phyloP scores from a whole-genome alignment of 805 yeast genomes.

The Yarrowia sp. region DNA sequence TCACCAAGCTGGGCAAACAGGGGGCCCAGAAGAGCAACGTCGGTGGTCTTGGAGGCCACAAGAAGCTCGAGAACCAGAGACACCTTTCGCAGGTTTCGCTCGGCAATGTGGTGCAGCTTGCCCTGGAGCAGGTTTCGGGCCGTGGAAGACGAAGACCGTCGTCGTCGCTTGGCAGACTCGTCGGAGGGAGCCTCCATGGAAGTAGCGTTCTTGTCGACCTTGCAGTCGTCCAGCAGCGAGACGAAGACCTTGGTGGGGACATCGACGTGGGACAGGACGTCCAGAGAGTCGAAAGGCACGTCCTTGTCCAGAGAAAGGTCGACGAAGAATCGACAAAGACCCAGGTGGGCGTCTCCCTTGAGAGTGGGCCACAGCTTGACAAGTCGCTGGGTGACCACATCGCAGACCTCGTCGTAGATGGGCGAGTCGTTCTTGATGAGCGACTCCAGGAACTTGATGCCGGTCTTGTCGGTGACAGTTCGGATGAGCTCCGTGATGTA shows the following conservation, averaged over 20 bases:
- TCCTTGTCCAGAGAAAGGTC: slow-evolving; percentile 50
- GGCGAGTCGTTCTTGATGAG: slow-evolving; percentile 46
- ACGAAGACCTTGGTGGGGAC: slow-evolving; percentile 61
- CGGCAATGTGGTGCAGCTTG: slow-evolving; percentile 71
- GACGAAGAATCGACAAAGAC: slow-evolving; percentile 57
- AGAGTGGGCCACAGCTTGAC: slow-evolving; percentile 55
- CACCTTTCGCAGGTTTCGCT: slow-evolving; percentile 70
- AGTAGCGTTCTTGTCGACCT: slow-evolving; percentile 48
- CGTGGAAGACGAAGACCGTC: slow-evolving; percentile 64
- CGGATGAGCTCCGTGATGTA: slow-evolving; percentile 6
- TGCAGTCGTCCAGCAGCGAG: slow-evolving; percentile 57
- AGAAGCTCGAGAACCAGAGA: slow-evolving; percentile 78
- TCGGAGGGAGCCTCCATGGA: slow-evolving; percentile 36
- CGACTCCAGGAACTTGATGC: slow-evolving; percentile 58
- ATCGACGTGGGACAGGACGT: slow-evolving; percentile 51
- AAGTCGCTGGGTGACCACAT: slow-evolving; percentile 51
- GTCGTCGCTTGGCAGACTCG: slow-evolving; percentile 68
- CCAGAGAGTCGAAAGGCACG: slow-evolving; percentile 46
- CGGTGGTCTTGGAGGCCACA: slow-evolving; percentile 46
- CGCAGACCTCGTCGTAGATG: slow-evolving; percentile 36
- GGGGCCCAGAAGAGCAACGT: slow-evolving; percentile 36
- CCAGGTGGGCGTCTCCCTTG: slow-evolving; percentile 56
- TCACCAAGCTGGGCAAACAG: slow-evolving; percentile 44
- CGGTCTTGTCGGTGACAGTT: slow-evolving; percentile 60
- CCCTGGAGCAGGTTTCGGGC: slow-evolving; percentile 52